Conservation (phyloP, 805 yeast species). For the Yamadazyma takamatsuzukensis region DNA sequence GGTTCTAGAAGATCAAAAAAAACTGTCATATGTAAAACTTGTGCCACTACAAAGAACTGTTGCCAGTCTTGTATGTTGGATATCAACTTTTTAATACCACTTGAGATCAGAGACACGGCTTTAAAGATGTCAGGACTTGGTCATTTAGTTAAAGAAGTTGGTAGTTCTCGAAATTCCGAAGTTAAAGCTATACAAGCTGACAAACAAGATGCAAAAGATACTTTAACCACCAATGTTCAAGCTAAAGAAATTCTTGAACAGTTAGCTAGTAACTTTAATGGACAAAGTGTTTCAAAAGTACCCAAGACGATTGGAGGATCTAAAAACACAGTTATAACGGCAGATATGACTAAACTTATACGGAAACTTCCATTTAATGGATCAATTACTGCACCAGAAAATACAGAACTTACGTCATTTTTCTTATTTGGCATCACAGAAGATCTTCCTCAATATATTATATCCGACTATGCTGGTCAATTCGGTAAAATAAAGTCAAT, state of each 20-base stretch:
- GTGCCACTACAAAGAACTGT: constrained; percentile 75
- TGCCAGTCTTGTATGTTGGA: constrained; percentile 90
- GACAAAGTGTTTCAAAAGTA: background rate
- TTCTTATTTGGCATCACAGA: constrained; percentile 74
- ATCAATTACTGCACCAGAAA: constrained; percentile 39
- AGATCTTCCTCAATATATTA: constrained; percentile 59
- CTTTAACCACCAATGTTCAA: constrained; percentile 11
- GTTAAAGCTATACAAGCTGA: constrained; percentile 40
- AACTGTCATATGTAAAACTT: constrained; percentile 73
- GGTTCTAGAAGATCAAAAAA: constrained; percentile 44
- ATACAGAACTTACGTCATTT: constrained; percentile 47
- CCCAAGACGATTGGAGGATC: constrained; percentile 3
- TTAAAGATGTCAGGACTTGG: constrained; percentile 61
- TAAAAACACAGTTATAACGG: background rate
- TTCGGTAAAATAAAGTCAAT: constrained; percentile 48
- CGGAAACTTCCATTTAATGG: constrained; percentile 69
- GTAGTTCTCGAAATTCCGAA: constrained; percentile 23
- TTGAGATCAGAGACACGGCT: constrained; percentile 76
- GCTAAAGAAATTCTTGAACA: constrained; percentile 53
- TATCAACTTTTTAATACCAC: constrained; percentile 74
- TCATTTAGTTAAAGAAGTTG: constrained; percentile 14
- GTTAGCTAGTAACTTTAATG: constrained; percentile 28
- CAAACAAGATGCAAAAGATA: constrained; percentile 40
- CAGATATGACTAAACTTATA: constrained; percentile 50
- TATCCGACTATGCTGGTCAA: constrained; percentile 46